These are phyloP conservation scores for Tylopilus orsonianus DNA, from an alignment of 1,284 basidiomycete species.

Conservation along the genomic window DNA sequence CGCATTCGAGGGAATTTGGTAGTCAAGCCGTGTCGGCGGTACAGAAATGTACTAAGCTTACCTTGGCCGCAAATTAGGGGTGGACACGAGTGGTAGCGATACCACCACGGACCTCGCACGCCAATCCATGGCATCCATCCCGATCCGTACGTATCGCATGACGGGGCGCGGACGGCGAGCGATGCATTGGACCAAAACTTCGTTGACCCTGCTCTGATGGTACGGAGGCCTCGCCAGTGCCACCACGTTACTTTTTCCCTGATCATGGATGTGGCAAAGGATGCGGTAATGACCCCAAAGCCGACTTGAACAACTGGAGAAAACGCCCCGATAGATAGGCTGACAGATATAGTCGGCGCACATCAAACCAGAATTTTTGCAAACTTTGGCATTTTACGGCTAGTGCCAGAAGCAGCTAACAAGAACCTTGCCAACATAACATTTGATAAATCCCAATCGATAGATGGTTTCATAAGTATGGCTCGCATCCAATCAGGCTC, in stretches of 20 bases:
- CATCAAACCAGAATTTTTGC: constrained; percentile 20
- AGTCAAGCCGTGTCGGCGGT: constrained; percentile 16
- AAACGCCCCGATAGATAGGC: constrained; percentile 15
- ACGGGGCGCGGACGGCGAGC: constrained; percentile 7
- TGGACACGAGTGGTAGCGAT: constrained; percentile 16
- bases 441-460: constrained; percentile 16
- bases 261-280: constrained; percentile 16
- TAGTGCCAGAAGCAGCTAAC: constrained; percentile 7
- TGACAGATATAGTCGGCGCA: constrained; percentile 20
- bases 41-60: constrained; percentile 24
- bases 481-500: constrained; percentile 18
- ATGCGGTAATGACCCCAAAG: constrained; percentile 25
- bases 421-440: constrained; percentile 15
- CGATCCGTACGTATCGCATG: constrained; percentile 16
- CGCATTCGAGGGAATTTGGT: constrained; percentile 5
- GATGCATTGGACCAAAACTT: constrained; percentile 12
- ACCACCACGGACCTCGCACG: constrained; percentile 1
- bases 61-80: constrained; percentile 20
- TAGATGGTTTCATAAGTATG: constrained; percentile 24
- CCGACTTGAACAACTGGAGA: background rate
- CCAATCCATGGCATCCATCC: constrained; percentile 18
- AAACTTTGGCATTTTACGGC: constrained; percentile 10
- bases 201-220: constrained; percentile 16
- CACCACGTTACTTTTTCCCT: constrained; percentile 24
- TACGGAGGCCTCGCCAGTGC: background rate